Evolutionary conservation across 176 grass and related monocot genomes (phyloP), one percentile per base, ranked within the genome.

Genomic region (Triticum turgidum): DNA sequence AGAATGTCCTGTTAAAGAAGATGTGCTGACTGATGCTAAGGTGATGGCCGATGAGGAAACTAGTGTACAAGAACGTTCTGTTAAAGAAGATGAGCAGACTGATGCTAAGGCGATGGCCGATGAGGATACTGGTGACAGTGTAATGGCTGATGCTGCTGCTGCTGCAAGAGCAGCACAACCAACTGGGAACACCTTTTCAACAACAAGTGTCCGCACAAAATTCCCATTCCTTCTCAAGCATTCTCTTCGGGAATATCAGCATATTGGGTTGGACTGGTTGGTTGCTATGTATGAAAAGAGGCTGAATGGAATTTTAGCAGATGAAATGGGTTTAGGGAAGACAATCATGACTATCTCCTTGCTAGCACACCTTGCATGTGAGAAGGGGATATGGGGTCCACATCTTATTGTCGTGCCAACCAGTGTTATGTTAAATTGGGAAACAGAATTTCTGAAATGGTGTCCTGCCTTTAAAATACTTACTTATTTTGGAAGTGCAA

Each of bases 401-500:
- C 97, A 99, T 93, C 91, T 99, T 73, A 96, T 99, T 27, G 97
- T 99, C 6, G 97, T 99, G 7, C 97, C 97, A 73, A 99, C 97
- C 38, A 99, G 97, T 85, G 97, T 99, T 77, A 96, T 99, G 97
- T 89, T 99, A 38, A 99, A 99, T 82, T 99, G 97, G 97, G 97
- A 99, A 63, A 99, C 97, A 79, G 97, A 99, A 93, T 99, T 99
- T 85, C 85, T 99, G 58, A 99, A 99, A 76, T 99, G 97, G 97
- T 94, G 94, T 65, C 97, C 97, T 78, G 97, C 97, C 76, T 99
- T 99, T 80, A 99, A 96, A 85, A 99, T 99, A 82, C 81, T 99
- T 39, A 99, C 97, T 73, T 99, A 99, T 89, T 99, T 94, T 73
- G 97, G 97, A 71, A 96, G 85, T 91, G 97, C 97, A 89, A 99